A percentile compares a stretch with the other conserved stretches of the same genome.
Evolutionary conservation across 225 moss, liverwort and hornwort genomes (phyloP).

Genomic region (Rhytidiadelphus loreus): DNA sequence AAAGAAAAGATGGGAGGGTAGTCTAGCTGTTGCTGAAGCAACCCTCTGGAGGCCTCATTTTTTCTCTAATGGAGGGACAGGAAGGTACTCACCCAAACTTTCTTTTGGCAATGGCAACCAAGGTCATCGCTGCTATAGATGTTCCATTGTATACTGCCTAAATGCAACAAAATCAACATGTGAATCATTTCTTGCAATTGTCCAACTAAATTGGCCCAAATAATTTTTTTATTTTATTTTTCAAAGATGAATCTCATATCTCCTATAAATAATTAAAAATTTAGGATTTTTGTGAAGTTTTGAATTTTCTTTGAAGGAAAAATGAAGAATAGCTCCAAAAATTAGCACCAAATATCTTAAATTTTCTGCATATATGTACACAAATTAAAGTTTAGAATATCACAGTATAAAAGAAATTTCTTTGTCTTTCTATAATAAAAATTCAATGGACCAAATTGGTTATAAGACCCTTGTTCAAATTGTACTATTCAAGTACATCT

Average conservation of each 20-base stretch:
- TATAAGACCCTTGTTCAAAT: too few species aligned
- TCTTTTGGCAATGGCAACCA: too few species aligned
- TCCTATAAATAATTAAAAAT: too few species aligned
- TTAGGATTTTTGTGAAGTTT: not conserved
- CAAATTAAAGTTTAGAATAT: not conserved
- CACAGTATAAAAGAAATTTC: not conserved
- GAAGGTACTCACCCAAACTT: too few species aligned
- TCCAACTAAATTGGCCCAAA: not conserved
- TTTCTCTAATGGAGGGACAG: too few species aligned
- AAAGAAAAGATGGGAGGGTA: too few species aligned
- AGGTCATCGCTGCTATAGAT: too few species aligned
- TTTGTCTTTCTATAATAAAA: not conserved
- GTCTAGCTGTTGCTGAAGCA: too few species aligned
- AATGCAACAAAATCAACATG: not conserved
- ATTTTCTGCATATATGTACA: not conserved
- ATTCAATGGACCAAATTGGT: not conserved
- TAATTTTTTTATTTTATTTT: not conserved
- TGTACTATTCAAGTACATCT: too few species aligned
- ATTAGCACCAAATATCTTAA: not conserved
- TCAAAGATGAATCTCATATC: not conserved
- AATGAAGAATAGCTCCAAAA: not conserved
- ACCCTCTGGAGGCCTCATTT: too few species aligned
- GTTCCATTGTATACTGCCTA: too few species aligned
- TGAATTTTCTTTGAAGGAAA: not conserved
- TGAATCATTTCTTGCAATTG: not conserved